Percentiles rank a stretch among this genome's conserved stretches.
phyloP scores from a whole-genome alignment of 2,329 filamentous ascomycete species.

The Fusarium xyrophilum region DNA sequence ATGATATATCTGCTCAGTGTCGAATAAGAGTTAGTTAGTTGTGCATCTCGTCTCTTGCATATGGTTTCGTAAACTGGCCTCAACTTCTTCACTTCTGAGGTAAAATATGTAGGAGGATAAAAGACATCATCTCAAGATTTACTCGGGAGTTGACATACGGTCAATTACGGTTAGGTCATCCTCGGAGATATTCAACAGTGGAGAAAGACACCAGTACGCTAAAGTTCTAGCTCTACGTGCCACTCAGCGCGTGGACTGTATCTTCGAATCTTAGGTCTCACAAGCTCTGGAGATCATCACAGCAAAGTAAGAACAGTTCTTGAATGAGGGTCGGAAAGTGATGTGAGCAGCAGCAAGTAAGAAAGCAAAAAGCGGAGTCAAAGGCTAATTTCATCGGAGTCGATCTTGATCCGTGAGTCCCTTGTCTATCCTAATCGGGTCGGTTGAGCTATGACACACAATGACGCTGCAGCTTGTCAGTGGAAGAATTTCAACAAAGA shows the following conservation, averaged over 20 bases:
- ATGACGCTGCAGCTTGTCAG: conserved; percentile 29
- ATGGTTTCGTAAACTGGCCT: neutral
- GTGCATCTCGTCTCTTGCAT: neutral
- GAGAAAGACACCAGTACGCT: neutral
- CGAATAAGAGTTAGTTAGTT: neutral
- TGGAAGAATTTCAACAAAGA: conserved; percentile 2
- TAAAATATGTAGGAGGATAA: neutral
- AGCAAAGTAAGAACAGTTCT: neutral
- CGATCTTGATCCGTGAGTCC: conserved; percentile 32
- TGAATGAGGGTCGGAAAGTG: conserved; percentile 19
- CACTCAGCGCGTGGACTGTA: neutral
- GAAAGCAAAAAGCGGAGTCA: conserved; percentile 13
- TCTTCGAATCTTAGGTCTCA: neutral
- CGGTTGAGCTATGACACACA: conserved; percentile 21
- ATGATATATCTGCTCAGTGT: neutral
- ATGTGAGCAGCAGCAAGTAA: conserved; percentile 19
- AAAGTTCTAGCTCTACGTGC: neutral
- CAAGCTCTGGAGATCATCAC: conserved; percentile 1
- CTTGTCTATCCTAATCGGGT: conserved; percentile 18
- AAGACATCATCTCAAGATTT: neutral
- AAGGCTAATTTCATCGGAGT: conserved; percentile 7
- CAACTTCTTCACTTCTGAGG: neutral
- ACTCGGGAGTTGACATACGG: neutral
- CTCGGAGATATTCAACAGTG: neutral
- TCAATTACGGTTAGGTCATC: neutral